Conservation (phyloP, 2,329 filamentous ascomycete genomes). For the Colletotrichum camelliae region DNA sequence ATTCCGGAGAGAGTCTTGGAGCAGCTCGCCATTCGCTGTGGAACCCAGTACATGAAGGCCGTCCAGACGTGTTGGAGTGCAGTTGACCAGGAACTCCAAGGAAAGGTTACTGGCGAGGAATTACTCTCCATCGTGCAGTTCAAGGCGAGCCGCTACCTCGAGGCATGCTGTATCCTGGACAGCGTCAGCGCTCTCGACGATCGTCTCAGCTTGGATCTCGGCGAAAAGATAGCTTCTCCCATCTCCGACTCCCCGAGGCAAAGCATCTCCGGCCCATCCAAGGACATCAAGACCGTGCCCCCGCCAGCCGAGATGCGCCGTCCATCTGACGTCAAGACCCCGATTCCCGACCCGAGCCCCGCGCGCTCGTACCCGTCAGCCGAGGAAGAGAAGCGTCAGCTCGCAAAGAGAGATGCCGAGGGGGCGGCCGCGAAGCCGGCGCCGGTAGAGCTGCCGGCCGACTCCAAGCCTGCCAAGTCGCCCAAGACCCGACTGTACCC, state of each 20-base stretch:
- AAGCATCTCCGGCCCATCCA: slow-evolving; percentile 11
- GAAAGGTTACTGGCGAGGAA: slow-evolving; percentile 51
- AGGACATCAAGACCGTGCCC: background rate
- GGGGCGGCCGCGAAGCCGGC: background rate
- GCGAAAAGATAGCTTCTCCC: slow-evolving; percentile 24
- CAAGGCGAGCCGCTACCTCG: slow-evolving; percentile 61
- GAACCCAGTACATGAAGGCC: slow-evolving; percentile 76
- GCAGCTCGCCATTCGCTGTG: slow-evolving; percentile 70
- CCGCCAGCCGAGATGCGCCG: slow-evolving; percentile 48
- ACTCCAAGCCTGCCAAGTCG: slow-evolving; percentile 9
- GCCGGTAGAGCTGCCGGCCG: background rate
- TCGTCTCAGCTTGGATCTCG: slow-evolving; percentile 53
- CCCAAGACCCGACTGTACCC: slow-evolving; percentile 64
- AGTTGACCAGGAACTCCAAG: slow-evolving; percentile 66
- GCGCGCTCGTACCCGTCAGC: slow-evolving; percentile 11
- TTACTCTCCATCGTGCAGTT: slow-evolving; percentile 59
- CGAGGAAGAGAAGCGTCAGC: slow-evolving; percentile 14
- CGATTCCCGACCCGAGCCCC: slow-evolving; percentile 1
- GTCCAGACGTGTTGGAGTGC: slow-evolving; percentile 75
- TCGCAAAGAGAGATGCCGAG: background rate
- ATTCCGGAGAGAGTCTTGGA: slow-evolving; percentile 67
- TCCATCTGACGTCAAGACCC: background rate
- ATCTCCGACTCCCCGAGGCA: background rate
- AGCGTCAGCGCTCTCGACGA: slow-evolving; percentile 62
- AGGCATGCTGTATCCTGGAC: slow-evolving; percentile 67